These are phyloP conservation scores for Clausena lansium DNA, from an alignment of 345 rosid genomes.

Conservation along the genomic window DNA sequence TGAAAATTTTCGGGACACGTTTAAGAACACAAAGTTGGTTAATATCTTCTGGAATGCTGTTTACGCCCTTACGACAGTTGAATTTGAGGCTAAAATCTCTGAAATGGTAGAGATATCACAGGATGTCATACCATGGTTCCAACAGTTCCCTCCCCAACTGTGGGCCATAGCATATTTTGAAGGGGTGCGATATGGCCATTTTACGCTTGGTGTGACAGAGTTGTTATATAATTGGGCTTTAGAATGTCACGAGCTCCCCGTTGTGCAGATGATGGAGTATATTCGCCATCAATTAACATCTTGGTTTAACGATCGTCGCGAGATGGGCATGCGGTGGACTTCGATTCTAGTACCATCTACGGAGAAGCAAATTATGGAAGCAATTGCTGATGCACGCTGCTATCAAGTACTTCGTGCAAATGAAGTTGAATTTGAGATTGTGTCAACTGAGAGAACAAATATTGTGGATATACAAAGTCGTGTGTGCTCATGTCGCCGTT, in stretches of 20 bases:
- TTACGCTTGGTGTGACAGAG: conserved; percentile 80
- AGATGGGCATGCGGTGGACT: conserved; percentile 76
- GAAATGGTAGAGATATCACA: conserved; percentile 94
- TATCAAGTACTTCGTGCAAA: conserved; percentile 96
- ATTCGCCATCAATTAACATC: conserved; percentile 58
- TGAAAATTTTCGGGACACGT: conserved; percentile 90
- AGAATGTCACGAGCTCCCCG: conserved; percentile 92
- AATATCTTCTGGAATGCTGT: conserved; percentile 98
- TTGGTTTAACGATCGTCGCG: conserved; percentile 71
- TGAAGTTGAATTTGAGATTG: conserved; percentile 96
- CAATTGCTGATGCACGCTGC: conserved; percentile 84
- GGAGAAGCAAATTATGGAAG: conserved; percentile 77
- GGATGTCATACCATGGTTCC: conserved; percentile 78
- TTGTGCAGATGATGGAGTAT: conserved; percentile 95
- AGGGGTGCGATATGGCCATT: conserved; percentile 88
- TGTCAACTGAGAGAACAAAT: conserved; percentile 92
- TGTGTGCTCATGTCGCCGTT: conserved; percentile 87
- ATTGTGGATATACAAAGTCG: conserved; percentile 84
- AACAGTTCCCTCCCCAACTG: conserved; percentile 70
- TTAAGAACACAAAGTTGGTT: conserved; percentile 86
- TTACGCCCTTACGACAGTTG: conserved; percentile 82
- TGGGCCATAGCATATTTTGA: conserved; percentile 97
- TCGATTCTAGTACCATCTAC: conserved; percentile 91
- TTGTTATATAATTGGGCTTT: conserved; percentile 86
- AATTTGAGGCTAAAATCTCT: conserved; percentile 70